Evolutionary conservation across 805 yeast genomes (phyloP).

Genomic region (Cyberlindnera japonica): DNA sequence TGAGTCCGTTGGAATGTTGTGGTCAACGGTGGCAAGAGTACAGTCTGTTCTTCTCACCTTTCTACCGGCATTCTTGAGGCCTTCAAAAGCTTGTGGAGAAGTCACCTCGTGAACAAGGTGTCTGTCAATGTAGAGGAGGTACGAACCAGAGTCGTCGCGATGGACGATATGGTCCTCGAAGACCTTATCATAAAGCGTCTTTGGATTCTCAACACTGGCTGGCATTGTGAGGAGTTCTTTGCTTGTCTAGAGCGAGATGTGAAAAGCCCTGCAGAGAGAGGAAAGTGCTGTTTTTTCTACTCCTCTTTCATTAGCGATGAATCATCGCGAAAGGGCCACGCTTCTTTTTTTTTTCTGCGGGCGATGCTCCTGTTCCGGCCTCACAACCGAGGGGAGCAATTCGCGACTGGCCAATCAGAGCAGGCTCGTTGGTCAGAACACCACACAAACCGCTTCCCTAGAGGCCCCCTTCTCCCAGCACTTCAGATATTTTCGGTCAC

Average conservation of each 20-base stretch:
- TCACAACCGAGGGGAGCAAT: neutral
- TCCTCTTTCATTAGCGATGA: constrained; percentile 2
- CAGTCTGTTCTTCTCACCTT: constrained; percentile 87
- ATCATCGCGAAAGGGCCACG: constrained; percentile 1
- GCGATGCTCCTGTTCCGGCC: neutral
- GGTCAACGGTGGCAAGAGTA: constrained; percentile 93
- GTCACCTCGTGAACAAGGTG: constrained; percentile 98
- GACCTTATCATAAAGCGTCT: constrained; percentile 93
- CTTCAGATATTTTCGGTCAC: too few species aligned
- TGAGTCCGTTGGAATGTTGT: constrained; percentile 94
- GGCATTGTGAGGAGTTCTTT: constrained; percentile 4
- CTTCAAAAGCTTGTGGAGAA: constrained; percentile 98
- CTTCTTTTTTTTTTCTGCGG: neutral
- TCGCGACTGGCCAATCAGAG: constrained; percentile 17
- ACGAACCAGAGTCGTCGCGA: constrained; percentile 83
- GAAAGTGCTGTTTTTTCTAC: too few species aligned
- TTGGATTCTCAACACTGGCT: constrained; percentile 10
- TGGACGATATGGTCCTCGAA: constrained; percentile 93
- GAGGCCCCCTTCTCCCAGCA: too few species aligned
- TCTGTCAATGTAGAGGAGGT: constrained; percentile 87
- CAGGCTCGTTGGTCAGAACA: constrained; percentile 7
- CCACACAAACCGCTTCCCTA: too few species aligned
- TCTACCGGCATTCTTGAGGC: constrained; percentile 84
- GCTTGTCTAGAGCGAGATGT: neutral
- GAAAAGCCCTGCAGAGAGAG: neutral